Base-by-base conservation (phyloP, 306 rosid genomes). In the Delonix regia region DNA sequence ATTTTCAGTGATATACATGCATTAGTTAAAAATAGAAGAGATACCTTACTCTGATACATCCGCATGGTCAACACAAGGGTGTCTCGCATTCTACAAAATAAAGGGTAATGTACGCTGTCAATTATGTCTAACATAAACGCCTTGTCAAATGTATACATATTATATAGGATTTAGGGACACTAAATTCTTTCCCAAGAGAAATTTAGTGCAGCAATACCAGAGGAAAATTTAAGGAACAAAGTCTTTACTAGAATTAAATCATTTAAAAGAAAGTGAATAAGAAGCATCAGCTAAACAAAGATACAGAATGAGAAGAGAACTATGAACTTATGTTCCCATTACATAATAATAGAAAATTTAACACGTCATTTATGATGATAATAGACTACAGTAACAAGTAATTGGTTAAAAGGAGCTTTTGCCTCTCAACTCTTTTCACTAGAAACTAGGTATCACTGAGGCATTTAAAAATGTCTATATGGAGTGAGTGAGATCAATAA, bases 1-100 rank as follows among this genome's bases (percentile, higher is more conserved):
- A 51, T 41, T 44, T 45, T 18, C 25, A 61, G 11, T 34, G 55
- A 52, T 27, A 70, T 53, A 53, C 24, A 66, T 18, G 59, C 41
- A 77, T 56, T 49, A 65, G 21, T 25, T 14, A 61, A 62, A 15
- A 18, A 16, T 53, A 62, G 42, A 84, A 57, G 64, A 56, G 69
- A 76, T 92, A 94, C 98, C 97, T 94, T 94, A 80, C 89, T 86
- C 90, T 92, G 98, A 81, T 88, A 91, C 86, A 90, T 60, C 87
- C 98, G 87, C 94, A 92, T 89, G 52, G 97, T 92, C 85, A 94
- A 83, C 57, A 90, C 98, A 66, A 94, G 92, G 9, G 97, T 90
- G 83, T 94, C 98, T 0, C 98, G 94, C 91, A 82, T 83, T 80
- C 98, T 94, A 73, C 91, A 83, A 86, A 70, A 79, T 77, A 74